Base-by-base conservation (phyloP, 2,329 filamentous ascomycete genomes). In the Eurotiales sp. region DNA sequence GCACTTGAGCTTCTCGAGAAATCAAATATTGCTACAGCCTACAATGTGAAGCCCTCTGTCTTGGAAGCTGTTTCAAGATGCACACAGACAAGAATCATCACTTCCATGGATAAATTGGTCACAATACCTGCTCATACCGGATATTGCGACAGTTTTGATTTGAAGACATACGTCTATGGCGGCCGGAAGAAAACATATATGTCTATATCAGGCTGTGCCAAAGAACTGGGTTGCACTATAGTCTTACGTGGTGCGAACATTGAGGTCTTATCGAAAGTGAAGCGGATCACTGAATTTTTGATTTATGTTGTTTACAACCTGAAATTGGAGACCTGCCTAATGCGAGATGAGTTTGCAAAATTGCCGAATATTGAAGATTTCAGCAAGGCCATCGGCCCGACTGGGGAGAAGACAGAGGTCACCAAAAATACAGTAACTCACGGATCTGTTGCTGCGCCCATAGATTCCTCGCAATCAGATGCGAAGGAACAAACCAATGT, bases 271-370 rank as follows among this genome's bases (percentile, higher is more conserved):
- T 77, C 83, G 1, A 88, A 85, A 60, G 84, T 99, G 68, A 99
- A 99, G 71, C 82, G 84, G 47, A 93, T 99, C 58, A 93, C 92
- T 10, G 93, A 99, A 65, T 97, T 99, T 65, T 96, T 99, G 92
- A 87, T 95, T 32, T 99, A 97, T 60, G 95, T 99, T 17, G 91
- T 97, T 11, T 99, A 99, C 71, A 99, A 96, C 61, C 77, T 99
- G 48, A 96, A 95, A 65, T 79, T 99, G 12, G 93, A 99, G 71
- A 96, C 93, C 1, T 96, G 88, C 60, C 76, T 99, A 41, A 88
- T 99, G 80, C 82, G 89, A 47, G 93, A 99, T 66, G 91, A 95
- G 61, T 95, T 90, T 59, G 87, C 95, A 14, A 82, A 91, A 55
- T 86, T 95, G 19, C 90, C 90, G 1, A 78, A 80, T 23, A 74